A percentile compares a stretch with the other conserved stretches of the same genome.
phyloP scores from a whole-genome alignment of 176 grass and related monocot species.

The Tillandsia fasciculata region DNA sequence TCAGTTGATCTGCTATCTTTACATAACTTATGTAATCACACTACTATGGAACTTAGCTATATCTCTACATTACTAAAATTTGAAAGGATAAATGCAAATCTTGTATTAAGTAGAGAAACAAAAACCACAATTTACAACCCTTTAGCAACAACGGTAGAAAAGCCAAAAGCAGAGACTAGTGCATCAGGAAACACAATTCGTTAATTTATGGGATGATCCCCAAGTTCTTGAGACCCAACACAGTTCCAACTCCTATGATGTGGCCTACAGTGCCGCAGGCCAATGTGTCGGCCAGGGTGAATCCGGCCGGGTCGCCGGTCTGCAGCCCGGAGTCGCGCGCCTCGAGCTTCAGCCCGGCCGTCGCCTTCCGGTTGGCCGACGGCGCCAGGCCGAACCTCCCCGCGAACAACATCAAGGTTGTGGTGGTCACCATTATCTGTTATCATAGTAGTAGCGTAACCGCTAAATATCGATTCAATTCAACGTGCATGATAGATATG shows the following conservation, averaged over 20 bases:
- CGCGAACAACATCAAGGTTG: constrained; percentile 91
- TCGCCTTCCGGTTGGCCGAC: constrained; percentile 86
- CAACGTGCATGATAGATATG: background rate
- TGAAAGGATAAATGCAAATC: too few species aligned
- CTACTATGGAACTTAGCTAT: too few species aligned
- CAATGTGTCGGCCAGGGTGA: constrained; percentile 86
- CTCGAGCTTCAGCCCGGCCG: constrained; percentile 83
- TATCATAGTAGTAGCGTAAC: background rate
- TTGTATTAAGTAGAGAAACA: too few species aligned
- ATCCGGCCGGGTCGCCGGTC: constrained; percentile 87
- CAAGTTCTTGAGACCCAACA: constrained; percentile 82
- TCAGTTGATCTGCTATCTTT: too few species aligned
- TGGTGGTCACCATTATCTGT: constrained; percentile 87
- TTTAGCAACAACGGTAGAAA: background rate
- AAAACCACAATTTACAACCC: background rate
- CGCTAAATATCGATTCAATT: too few species aligned
- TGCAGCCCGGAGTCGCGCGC: constrained; percentile 79
- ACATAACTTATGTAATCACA: too few species aligned
- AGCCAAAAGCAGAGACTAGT: background rate
- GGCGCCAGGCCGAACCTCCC: constrained; percentile 94
- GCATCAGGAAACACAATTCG: background rate
- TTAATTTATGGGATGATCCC: constrained; percentile 54
- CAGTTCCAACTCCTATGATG: constrained; percentile 82
- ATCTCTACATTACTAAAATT: too few species aligned
- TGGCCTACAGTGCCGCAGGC: constrained; percentile 77